Percentiles rank a stretch among this genome's conserved stretches.
phyloP scores from a whole-genome alignment of 2,329 filamentous ascomycete species.

The Purpureocillium lavendulum region DNA sequence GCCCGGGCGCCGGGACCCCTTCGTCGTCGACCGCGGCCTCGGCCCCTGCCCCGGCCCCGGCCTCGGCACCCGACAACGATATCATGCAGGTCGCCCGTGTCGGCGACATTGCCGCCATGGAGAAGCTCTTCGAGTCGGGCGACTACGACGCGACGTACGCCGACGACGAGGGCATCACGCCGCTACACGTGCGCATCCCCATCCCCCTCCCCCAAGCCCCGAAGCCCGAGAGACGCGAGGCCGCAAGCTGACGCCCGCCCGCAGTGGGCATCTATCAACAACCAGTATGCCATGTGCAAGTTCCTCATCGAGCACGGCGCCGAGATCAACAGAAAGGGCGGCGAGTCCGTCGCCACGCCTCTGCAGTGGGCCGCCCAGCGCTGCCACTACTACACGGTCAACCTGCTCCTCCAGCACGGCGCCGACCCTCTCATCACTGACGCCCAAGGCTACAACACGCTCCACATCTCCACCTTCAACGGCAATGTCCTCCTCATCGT shows the following conservation, averaged over 20 bases:
- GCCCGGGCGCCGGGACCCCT: too few species aligned
- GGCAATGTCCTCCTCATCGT: slow-evolving; percentile 87
- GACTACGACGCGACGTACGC: slow-evolving; percentile 75
- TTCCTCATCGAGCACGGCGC: slow-evolving; percentile 80
- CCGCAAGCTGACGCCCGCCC: slow-evolving; percentile 11
- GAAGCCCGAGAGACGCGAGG: slow-evolving; percentile 2
- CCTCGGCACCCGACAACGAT: slow-evolving; percentile 50
- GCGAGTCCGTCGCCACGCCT: slow-evolving; percentile 87
- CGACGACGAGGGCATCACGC: slow-evolving; percentile 91
- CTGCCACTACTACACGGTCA: slow-evolving; percentile 93
- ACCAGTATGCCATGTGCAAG: slow-evolving; percentile 94
- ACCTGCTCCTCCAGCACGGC: slow-evolving; percentile 82
- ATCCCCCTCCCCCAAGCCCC: not conserved
- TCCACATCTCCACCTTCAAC: slow-evolving; percentile 95
- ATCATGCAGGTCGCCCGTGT: slow-evolving; percentile 92
- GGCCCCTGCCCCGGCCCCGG: slow-evolving; percentile 11
- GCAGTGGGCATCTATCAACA: slow-evolving; percentile 98
- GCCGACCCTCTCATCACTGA: slow-evolving; percentile 90
- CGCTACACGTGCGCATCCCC: slow-evolving; percentile 66
- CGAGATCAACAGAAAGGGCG: slow-evolving; percentile 90
- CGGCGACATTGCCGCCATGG: slow-evolving; percentile 78
- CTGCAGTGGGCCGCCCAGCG: slow-evolving; percentile 96
- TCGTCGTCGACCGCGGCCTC: slow-evolving; percentile 6
- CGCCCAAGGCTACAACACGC: slow-evolving; percentile 93
- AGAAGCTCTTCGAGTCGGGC: slow-evolving; percentile 78